A percentile compares a stretch with the other conserved stretches of the same genome.
phyloP scores from a whole-genome alignment of 2,329 filamentous ascomycete species.

The Scleromitrula shiraiana region DNA sequence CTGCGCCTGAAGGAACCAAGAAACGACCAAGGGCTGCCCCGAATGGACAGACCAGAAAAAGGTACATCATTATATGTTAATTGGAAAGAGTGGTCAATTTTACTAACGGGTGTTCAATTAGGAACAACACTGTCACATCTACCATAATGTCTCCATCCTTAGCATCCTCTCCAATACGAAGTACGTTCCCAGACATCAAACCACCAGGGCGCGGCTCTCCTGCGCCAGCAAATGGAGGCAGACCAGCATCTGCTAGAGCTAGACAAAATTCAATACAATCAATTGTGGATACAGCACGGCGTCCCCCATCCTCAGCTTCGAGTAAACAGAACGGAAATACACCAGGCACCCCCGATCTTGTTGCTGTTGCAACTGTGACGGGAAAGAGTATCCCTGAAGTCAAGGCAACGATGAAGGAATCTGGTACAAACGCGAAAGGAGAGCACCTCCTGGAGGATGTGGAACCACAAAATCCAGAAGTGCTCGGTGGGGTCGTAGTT shows the following conservation, averaged over 20 bases:
- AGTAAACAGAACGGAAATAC: constrained; percentile 50
- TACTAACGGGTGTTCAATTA: constrained; percentile 21
- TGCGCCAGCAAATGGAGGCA: constrained; percentile 45
- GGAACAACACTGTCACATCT: constrained; percentile 39
- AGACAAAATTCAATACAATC: constrained; percentile 67
- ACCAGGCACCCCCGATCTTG: constrained; percentile 27
- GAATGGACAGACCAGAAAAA: constrained; percentile 71
- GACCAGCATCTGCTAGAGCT: constrained; percentile 61
- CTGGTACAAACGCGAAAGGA: constrained; percentile 29
- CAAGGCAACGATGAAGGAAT: constrained; percentile 46
- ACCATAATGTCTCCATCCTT: constrained; percentile 58
- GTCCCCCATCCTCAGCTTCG: constrained; percentile 52
- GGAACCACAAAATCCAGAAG: constrained; percentile 29
- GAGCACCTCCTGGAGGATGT: constrained; percentile 28
- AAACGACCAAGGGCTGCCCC: constrained; percentile 66
- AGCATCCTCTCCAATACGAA: constrained; percentile 67
- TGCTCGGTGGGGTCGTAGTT: constrained; percentile 24
- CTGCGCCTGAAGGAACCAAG: constrained; percentile 53
- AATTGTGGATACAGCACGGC: constrained; percentile 45
- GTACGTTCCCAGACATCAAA: constrained; percentile 55
- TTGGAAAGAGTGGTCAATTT: neutral
- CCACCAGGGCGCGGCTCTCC: constrained; percentile 49
- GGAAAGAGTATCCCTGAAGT: constrained; percentile 36
- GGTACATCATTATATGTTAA: constrained; percentile 41
- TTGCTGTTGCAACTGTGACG: constrained; percentile 23